Base-by-base conservation (phyloP, 805 yeast species). In the Candida boidinii region DNA sequence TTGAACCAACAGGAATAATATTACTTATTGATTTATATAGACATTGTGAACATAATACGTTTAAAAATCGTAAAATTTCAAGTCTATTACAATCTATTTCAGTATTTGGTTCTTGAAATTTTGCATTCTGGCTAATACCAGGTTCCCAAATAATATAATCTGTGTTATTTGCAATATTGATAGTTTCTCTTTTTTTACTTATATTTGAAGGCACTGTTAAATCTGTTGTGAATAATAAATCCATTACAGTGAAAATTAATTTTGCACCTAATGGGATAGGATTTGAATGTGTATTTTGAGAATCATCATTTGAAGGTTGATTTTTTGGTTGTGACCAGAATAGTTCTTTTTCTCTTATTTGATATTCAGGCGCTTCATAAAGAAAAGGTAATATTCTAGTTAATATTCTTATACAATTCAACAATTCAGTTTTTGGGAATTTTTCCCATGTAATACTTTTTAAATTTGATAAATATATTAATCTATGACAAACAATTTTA, bases 81-180 rank as follows among this genome's bases (percentile, higher is more conserved):
- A 77, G 56, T 44, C 94, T 68, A 48, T 82, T 76, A 17, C 74
- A 51, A 43, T 82, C 88, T 26, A 73, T 47, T 16, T 60, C 57
- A 1, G 69, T 56, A 13, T 49, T 56, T 28, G 61, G 72, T 23
- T 34, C 45, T 25, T 41, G 29, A 24, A 24, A 31, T 12, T 30
- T 30, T 7, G 35, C 44, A 4, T 48, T 48, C 4, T 19, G 5
- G 2, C 85, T 88, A 21, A 87, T 66, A 5, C 95, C 96, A 4
- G 81, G 74, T 44, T 83, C 94, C 95, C 96, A 87, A 1, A 80
- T 62, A 7, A 60, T 41, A 31, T 55, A 57, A 17, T 66, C 66
- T 4, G 51, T 42, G 6, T 58, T 54, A 19, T 54, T 53, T 16
- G 50, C 36, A 15, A 30, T 30, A 16, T 16, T 12, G 14, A 29